These are phyloP conservation scores for Schizopora paradoxa DNA, from an alignment of 1,284 basidiomycete genomes.

Conservation along the genomic window DNA sequence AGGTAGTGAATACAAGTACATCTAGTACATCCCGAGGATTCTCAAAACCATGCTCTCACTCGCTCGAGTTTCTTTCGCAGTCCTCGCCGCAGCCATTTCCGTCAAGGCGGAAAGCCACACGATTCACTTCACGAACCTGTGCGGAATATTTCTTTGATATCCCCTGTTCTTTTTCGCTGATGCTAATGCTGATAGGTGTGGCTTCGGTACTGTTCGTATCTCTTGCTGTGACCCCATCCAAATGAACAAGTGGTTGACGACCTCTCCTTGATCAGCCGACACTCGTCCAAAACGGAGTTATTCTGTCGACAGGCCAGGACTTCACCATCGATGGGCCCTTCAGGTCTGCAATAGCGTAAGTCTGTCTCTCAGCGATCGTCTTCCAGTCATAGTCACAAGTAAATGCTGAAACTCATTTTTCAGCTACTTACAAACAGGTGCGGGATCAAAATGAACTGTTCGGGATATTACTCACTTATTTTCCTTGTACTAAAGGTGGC, in stretches of 20 bases:
- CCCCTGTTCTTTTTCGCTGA: not conserved
- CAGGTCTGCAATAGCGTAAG: slow-evolving; percentile 17
- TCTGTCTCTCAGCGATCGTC: not conserved
- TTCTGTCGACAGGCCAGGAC: not conserved
- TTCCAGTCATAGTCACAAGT: no score
- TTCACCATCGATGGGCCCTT: slow-evolving; percentile 19
- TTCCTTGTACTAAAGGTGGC: slow-evolving; percentile 9
- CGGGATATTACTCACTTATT: no score
- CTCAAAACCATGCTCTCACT: not conserved
- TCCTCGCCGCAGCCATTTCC: not conserved
- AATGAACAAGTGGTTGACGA: no score
- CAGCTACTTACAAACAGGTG: no score
- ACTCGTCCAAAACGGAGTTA: not conserved
- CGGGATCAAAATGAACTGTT: no score
- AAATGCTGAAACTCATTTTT: no score
- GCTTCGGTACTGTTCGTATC: not conserved
- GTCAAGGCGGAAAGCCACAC: not conserved
- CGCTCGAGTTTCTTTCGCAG: no score
- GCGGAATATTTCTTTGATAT: no score
- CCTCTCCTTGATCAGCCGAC: not conserved
- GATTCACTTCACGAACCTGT: not conserved
- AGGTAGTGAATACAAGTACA: no score
- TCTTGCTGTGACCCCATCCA: no score
- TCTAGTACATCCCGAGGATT: no score
- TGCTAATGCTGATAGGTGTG: not conserved